These are phyloP conservation scores for Jaltomata sinuosa DNA, from an alignment of 257 asterid genomes.

Conservation along the genomic window DNA sequence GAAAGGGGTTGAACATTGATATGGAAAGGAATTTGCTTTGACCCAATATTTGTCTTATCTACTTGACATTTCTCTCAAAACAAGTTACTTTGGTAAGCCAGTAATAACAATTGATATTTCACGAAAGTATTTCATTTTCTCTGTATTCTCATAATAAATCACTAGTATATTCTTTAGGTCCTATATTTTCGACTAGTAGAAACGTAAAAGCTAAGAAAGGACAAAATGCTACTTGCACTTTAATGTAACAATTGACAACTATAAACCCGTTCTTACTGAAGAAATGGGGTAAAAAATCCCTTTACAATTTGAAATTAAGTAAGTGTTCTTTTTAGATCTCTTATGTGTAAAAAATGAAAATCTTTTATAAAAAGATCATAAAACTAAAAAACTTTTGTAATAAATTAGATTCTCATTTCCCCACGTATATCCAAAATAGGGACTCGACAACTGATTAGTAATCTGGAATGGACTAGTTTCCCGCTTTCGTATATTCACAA, in stretches of 20 bases:
- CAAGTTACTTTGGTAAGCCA: background rate
- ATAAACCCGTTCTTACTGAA: no score
- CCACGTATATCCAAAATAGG: background rate
- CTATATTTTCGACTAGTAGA: background rate
- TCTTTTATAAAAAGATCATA: no score
- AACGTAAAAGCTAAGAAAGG: no score
- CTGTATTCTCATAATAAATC: background rate
- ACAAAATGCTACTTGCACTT: no score
- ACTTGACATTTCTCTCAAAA: background rate
- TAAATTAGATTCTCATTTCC: no score
- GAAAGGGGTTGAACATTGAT: conserved; percentile 11
- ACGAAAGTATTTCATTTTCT: background rate
- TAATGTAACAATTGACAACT: no score
- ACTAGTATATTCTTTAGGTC: background rate
- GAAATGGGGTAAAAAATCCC: no score
- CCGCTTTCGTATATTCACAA: background rate
- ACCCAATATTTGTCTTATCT: background rate
- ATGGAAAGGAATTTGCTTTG: background rate
- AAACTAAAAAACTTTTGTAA: no score
- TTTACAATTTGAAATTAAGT: no score
- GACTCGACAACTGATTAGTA: background rate
- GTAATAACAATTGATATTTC: background rate
- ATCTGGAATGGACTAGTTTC: background rate
- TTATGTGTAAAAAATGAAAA: no score
- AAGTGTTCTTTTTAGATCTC: no score